phyloP scores from a whole-genome alignment of 768 basidiomycete species.

The Panaeolus cyanescens region DNA sequence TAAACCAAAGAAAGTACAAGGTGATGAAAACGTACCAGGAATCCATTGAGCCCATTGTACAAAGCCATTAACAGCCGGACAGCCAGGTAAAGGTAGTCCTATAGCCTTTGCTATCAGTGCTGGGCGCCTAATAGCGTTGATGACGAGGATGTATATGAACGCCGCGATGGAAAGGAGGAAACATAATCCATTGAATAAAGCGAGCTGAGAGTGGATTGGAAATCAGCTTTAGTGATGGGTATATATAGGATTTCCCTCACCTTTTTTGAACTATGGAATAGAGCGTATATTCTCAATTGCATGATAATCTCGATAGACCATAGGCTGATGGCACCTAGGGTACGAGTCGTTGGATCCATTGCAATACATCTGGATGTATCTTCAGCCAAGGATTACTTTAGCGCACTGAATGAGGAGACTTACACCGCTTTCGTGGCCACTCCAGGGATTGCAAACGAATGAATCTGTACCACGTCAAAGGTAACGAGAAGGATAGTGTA shows the following conservation, averaged over 20 bases:
- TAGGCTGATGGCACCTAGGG: conserved; percentile 44
- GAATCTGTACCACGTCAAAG: conserved; percentile 48
- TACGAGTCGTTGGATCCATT: conserved; percentile 43
- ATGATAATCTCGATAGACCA: conserved; percentile 53
- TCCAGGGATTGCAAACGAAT: conserved; percentile 41
- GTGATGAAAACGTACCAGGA: too few species aligned
- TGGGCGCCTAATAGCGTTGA: conserved; percentile 36
- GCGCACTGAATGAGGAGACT: too few species aligned
- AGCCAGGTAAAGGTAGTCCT: conserved; percentile 40
- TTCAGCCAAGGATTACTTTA: too few species aligned
- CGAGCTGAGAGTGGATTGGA: too few species aligned
- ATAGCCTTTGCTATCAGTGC: conserved; percentile 35
- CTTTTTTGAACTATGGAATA: conserved; percentile 40
- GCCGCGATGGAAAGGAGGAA: conserved; percentile 42
- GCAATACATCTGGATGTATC: conserved; percentile 48
- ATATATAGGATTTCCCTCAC: too few species aligned
- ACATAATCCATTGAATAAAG: conserved; percentile 36
- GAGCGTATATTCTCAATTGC: conserved; percentile 46
- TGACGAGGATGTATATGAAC: conserved; percentile 42
- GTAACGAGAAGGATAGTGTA: conserved; percentile 42
- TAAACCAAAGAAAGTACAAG: too few species aligned
- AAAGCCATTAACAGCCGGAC: conserved; percentile 40
- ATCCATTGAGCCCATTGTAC: conserved; percentile 49
- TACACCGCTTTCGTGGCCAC: conserved; percentile 37
- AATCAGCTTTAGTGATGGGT: too few species aligned